Evolutionary conservation across 371 early-diverging fungal species (phyloP), one percentile per base, ranked within the genome.

Genomic region (Mucor plumbeus): DNA sequence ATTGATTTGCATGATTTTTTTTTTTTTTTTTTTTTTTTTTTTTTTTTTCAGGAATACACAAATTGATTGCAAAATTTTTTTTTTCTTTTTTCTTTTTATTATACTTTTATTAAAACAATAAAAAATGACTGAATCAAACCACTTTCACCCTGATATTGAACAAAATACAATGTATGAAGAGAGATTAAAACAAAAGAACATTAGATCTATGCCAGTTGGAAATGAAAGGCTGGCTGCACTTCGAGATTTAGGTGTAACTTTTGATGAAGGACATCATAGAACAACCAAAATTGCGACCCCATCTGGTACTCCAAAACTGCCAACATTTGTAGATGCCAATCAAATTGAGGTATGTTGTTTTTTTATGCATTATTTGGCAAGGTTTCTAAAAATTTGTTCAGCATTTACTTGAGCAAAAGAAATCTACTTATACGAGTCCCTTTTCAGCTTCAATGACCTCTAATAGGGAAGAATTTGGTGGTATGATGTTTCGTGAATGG

Each of bases 281-380:
- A 74, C 80, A 5, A 67, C 80, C 40, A 82, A 82, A 21, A 73
- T 82, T 15, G 82, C 82, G 7, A 82, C 82, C 0, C 82, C 82
- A 5, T 68, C 75, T 43, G 76, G 66, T 26, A 69, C 67, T 26
- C 65, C 74, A n/a, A 71, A 58, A 31, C 35, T 76, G 38, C 82
- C 82, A n/a, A 71, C 73, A 5, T 82, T 82, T 73, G 66, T 82
- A 5, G 79, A 82, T 68, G 68, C 73, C 9, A 47, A 59, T 21
- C 71, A 73, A 33, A 68, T 72, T 39, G 72, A 71, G 53, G 67
- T 70, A 67, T 53, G 35, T 35, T 53, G 6, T 8, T n/a, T 5
- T 0, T 9, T 36, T 14, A 33, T n/a, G 17, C 56, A 26, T 14
- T 5, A 0, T 11, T 31, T 53, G 53, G 31, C 53, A 36, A n/a